A percentile compares a stretch with the other conserved stretches of the same genome.
Evolutionary conservation across 805 yeast species (phyloP).

Genomic region (Hanseniaspora guilliermondii): DNA sequence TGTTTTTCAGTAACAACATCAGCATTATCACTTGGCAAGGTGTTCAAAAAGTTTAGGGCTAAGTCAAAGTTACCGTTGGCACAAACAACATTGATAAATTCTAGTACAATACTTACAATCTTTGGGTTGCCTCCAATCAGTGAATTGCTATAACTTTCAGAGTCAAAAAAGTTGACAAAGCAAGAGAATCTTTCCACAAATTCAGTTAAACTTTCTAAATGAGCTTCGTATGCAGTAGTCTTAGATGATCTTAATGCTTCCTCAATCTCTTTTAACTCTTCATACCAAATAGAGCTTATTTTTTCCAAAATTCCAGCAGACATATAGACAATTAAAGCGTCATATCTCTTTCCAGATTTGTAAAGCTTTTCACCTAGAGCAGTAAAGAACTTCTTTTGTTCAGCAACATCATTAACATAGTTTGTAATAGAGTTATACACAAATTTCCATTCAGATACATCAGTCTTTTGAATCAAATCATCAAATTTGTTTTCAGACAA

Average conservation of each 20-base stretch:
- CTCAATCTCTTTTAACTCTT: conserved; percentile 48
- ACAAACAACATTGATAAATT: conserved; percentile 69
- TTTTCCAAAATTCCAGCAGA: conserved; percentile 73
- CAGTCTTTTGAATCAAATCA: conserved; percentile 69
- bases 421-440: conserved; percentile 60
- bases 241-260: conserved; percentile 28
- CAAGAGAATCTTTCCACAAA: conserved; percentile 76
- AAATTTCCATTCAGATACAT: conserved; percentile 70
- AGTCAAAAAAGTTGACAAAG: conserved; percentile 26
- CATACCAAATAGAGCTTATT: conserved; percentile 70
- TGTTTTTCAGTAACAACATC: conserved; percentile 65
- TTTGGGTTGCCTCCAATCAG: conserved; percentile 24
- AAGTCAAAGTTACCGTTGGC: conserved; percentile 73
- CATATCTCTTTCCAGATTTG: conserved; percentile 43
- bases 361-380: conserved; percentile 70
- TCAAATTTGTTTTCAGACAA: conserved; percentile 41
- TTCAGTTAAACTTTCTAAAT: conserved; percentile 64
- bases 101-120: conserved; percentile 47
- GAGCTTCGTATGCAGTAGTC: conserved; percentile 60
- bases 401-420: conserved; percentile 35
- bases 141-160: conserved; percentile 18
- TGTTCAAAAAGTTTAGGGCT: conserved; percentile 55
- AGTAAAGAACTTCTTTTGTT: conserved; percentile 44
- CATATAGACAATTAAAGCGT: conserved; percentile 65
- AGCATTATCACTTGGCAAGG: conserved; percentile 63